Evolutionary conservation across 345 rosid genomes (phyloP).

Genomic region (Eucalyptus sp.): DNA sequence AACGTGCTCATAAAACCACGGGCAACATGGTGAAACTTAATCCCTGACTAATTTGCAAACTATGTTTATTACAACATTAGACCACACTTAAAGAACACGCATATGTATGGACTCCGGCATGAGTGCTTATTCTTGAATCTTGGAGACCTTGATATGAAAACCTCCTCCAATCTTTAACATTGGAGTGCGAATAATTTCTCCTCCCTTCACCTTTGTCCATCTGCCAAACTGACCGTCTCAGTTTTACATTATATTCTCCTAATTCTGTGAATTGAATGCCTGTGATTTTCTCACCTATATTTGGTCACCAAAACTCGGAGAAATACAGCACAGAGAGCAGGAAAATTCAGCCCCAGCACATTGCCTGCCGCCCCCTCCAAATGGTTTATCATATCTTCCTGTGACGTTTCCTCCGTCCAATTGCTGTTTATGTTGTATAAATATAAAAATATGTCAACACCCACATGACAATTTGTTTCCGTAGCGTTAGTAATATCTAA

Average conservation of each 20-base stretch:
- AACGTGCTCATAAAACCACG: too few species aligned
- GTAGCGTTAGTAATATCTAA: too few species aligned
- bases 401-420: constrained; percentile 7
- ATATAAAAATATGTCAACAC: background rate
- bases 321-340: constrained; percentile 14
- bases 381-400: constrained; percentile 28
- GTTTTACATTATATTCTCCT: background rate
- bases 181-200: background rate
- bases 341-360: constrained; percentile 31
- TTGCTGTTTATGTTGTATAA: background rate
- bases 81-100: background rate
- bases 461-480: background rate
- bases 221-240: background rate
- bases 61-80: background rate
- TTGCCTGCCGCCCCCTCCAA: constrained; percentile 33
- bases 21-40: too few species aligned
- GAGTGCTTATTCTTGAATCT: background rate
- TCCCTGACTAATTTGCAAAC: background rate
- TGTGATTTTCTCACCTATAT: background rate
- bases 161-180: background rate
- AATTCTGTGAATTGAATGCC: background rate
- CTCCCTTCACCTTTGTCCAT: background rate
- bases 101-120: background rate
- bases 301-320: constrained; percentile 13
- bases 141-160: background rate